Conservation (phyloP, 345 rosid genomes). For the Atalantia buxifolia region DNA sequence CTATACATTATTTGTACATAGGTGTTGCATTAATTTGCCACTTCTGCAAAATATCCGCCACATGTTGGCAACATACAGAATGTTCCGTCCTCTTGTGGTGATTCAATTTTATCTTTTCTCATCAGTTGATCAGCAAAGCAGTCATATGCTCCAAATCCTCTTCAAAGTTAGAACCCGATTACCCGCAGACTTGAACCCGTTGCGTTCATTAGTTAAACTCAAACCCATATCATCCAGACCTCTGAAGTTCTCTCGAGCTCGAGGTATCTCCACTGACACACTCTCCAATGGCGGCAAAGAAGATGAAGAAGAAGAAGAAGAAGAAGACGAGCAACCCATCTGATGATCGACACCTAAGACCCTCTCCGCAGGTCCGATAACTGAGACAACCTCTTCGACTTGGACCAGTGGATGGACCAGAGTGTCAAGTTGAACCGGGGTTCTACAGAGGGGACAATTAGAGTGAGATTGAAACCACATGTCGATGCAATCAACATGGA, state of each 20-base stretch:
- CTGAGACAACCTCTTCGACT: background rate
- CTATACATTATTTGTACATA: background rate
- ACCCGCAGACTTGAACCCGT: slow-evolving; percentile 27
- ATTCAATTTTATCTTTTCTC: background rate
- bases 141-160: slow-evolving; percentile 28
- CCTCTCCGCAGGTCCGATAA: slow-evolving; percentile 7
- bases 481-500: slow-evolving; percentile 81
- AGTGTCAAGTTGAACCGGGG: slow-evolving; percentile 44
- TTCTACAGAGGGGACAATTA: slow-evolving; percentile 81
- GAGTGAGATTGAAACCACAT: slow-evolving; percentile 77
- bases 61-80: background rate
- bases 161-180: slow-evolving; percentile 28
- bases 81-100: background rate
- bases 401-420: background rate
- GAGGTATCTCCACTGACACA: slow-evolving; percentile 29
- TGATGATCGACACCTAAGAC: slow-evolving; percentile 12
- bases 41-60: background rate
- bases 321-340: slow-evolving; percentile 13
- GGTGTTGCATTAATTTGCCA: background rate
- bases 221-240: slow-evolving; percentile 12
- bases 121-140: background rate
- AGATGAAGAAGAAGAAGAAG: background rate
- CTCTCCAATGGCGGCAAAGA: slow-evolving; percentile 17
- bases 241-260: slow-evolving; percentile 17
- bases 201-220: slow-evolving; percentile 4